Base-by-base conservation (phyloP, 768 basidiomycete genomes). In the Lyophyllum decastes region DNA sequence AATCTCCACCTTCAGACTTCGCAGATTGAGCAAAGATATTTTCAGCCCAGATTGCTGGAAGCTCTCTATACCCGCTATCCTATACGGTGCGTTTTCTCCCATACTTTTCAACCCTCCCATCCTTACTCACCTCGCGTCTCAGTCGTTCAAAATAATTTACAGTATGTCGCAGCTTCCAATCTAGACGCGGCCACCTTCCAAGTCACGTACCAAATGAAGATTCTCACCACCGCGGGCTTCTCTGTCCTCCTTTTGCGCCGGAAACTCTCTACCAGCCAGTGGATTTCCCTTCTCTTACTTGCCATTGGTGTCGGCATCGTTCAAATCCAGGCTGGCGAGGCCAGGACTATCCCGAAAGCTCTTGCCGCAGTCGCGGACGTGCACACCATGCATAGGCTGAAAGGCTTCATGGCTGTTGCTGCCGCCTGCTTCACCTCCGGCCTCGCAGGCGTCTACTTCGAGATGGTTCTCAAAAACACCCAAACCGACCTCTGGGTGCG, bases 151-250 rank as follows among this genome's bases (percentile, higher is more conserved):
- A 96, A 96, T 77, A 94, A 94, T 77, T 79, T 98, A 33, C 95
- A 97, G 73, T 98, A 94, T 72, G 88, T 95, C 52, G 95, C 95
- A 33, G 93, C 92, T 5, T 89, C 91, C 43, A 98, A 98, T 72
- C 79, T 98, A 59, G 89, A 94, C 63, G 94, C 92, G 16, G 95
- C 95, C 21, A 97, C 95, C 16, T 98, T 98, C 74, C 95, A 97
- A 73, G 94, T 96, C 69, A 92, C 88, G 44, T 95, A 95, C 73
- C 94, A 96, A 72, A 96, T 96, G 94, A 96, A 96, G 74, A 94
- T 96, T 67, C 85, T 96, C 63, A 95, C 94, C 35, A 96, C 94
- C 21, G 94, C 93, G 17, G 90, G 82, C 40, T 95, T 95, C 72
- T 93, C 91, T 21, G 93, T 95, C 43, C 64, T 91, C 4, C 78